These are phyloP conservation scores for Ceriops tagal DNA, from an alignment of 345 rosid species.

Conservation along the genomic window DNA sequence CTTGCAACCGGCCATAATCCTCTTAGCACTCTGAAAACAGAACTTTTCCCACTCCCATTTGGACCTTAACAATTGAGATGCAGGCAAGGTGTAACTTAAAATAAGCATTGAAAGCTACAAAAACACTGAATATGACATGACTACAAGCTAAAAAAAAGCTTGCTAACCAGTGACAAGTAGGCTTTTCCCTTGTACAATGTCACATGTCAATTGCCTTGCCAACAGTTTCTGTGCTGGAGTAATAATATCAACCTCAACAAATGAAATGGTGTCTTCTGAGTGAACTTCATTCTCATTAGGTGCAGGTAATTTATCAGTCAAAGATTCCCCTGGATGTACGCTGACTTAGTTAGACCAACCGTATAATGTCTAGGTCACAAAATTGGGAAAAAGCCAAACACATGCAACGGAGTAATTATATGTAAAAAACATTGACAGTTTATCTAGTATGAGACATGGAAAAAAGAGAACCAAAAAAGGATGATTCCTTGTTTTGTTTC, in stretches of 20 bases:
- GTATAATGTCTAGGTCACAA: not conserved
- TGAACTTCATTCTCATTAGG: conserved; percentile 31
- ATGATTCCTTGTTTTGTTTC: no score
- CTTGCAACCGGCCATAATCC: conserved; percentile 90
- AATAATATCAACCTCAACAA: conserved; percentile 74
- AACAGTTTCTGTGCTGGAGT: conserved; percentile 85
- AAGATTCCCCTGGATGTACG: conserved; percentile 34
- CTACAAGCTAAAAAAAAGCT: conserved; percentile 7
- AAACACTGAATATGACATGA: not conserved
- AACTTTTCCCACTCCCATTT: conserved; percentile 96
- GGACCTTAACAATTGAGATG: conserved; percentile 58
- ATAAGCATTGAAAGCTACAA: conserved; percentile 3
- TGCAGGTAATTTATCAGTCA: conserved; percentile 22
- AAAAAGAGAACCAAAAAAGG: no score
- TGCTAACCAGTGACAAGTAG: conserved; percentile 90
- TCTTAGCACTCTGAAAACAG: conserved; percentile 88
- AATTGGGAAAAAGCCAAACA: not conserved
- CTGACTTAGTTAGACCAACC: conserved; percentile 17
- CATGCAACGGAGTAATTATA: not conserved
- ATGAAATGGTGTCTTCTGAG: conserved; percentile 62
- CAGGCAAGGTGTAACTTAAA: conserved; percentile 27
- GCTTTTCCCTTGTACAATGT: conserved; percentile 70
- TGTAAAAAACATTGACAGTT: no score
- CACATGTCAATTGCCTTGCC: conserved; percentile 83
- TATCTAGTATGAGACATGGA: no score